Evolutionary conservation across 129 eudicot genomes (phyloP).

Genomic region (Flaveria robusta): DNA sequence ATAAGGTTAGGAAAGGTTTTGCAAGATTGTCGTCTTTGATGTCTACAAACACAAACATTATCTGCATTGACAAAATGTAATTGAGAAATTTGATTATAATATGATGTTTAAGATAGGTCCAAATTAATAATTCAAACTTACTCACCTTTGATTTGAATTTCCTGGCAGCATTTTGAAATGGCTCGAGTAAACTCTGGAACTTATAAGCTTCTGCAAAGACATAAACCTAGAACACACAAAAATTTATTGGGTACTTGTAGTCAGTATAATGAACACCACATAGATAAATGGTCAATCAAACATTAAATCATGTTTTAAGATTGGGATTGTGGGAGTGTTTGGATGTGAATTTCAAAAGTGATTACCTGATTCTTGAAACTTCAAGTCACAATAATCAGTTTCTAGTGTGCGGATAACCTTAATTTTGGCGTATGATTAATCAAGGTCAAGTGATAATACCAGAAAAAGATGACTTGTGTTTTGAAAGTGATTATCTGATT

Average conservation of each 20-base stretch:
- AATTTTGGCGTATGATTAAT: background rate
- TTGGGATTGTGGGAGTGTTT: background rate
- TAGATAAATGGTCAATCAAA: background rate
- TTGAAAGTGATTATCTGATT: background rate
- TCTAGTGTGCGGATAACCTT: conserved; percentile 2
- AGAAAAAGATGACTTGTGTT: background rate
- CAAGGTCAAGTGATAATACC: background rate
- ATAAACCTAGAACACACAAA: conserved; percentile 55
- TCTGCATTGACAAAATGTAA: conserved; percentile 53
- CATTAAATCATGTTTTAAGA: background rate
- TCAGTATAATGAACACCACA: background rate
- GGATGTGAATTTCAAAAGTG: background rate
- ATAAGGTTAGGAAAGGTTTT: conserved; percentile 82
- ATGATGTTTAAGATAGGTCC: conserved; percentile 3
- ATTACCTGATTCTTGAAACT: background rate
- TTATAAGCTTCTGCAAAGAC: conserved; percentile 76
- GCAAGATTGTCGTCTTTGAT: conserved; percentile 83
- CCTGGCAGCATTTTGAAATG: conserved; percentile 67
- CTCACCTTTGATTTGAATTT: conserved; percentile 79
- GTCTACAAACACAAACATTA: conserved; percentile 77
- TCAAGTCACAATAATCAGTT: background rate
- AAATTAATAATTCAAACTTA: background rate
- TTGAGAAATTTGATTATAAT: conserved; percentile 10
- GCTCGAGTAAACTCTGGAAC: conserved; percentile 62
- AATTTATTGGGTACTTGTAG: background rate